Percentiles rank a stretch among this genome's conserved stretches.
Conservation (phyloP, 345 rosid species). For the Clausena lansium region DNA sequence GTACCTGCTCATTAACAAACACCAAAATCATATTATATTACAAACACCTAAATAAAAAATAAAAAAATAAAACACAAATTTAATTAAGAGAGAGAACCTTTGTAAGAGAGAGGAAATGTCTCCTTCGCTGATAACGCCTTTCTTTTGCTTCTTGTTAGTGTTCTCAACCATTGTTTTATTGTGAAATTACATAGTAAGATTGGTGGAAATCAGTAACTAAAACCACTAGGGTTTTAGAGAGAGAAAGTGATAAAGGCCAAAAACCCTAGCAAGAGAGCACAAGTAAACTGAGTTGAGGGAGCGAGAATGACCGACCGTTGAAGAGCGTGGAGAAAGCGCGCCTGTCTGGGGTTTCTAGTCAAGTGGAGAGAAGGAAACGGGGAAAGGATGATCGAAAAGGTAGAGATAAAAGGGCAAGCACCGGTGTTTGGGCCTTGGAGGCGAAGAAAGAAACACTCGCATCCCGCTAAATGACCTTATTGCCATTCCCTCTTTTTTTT, state of each 20-base stretch:
- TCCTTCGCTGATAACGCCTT: slow-evolving; percentile 56
- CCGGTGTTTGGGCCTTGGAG: not conserved
- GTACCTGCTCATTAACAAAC: slow-evolving; percentile 38
- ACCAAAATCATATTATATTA: not conserved
- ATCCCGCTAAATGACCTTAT: not conserved
- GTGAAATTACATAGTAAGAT: slow-evolving; percentile 34
- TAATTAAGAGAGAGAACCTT: slow-evolving; percentile 37
- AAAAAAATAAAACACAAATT: not conserved
- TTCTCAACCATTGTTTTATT: slow-evolving; percentile 44
- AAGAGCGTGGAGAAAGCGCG: slow-evolving; percentile 30
- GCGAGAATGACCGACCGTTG: slow-evolving; percentile 9
- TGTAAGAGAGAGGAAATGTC: slow-evolving; percentile 64
- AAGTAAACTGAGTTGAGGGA: not conserved
- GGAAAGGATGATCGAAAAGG: not conserved
- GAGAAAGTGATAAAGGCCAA: not conserved
- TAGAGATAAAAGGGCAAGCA: not conserved
- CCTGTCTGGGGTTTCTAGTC: not conserved
- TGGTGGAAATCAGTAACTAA: slow-evolving; percentile 11
- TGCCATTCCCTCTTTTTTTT: not conserved
- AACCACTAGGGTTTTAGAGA: slow-evolving; percentile 42
- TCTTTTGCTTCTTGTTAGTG: slow-evolving; percentile 43
- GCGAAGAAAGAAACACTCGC: not conserved
- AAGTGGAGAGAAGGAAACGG: slow-evolving; percentile 6
- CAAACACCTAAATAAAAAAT: not conserved
- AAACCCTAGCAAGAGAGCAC: not conserved